Base-by-base conservation (phyloP, 1,284 basidiomycete species). In the Ceratobasidium papillatum region DNA sequence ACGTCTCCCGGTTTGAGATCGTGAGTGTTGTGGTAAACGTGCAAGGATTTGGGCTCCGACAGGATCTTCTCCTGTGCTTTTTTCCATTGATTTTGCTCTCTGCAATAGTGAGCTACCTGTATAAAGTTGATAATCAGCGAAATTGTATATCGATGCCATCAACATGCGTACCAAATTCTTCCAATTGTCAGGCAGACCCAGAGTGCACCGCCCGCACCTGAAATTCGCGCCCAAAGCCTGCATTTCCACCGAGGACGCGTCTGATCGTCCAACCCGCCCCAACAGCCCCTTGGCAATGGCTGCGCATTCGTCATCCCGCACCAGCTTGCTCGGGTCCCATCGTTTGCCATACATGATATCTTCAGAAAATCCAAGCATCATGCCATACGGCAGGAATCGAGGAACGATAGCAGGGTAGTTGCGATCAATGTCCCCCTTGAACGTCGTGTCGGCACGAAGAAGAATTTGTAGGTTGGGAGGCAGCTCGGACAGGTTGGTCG, bases 371-470 rank as follows among this genome's bases (percentile, higher is more conserved):
- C 25, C 14, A 51, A 22, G 47, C 5, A n/a, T n/a, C 19, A 17
- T 3, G 17, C 14, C 5, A 19, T 17, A 22, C 47, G n/a, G n/a
- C 25, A 9, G 11, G 38, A 19, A 11, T 4, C 22, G 58, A 58
- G 32, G 58, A 7, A 41, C 36, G 32, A 61, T 22, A n/a, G n/a
- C 34, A 22, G 58, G 36, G n/a, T 41, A 41, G n/a, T 22, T 4
- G 11, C 38, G 34, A 8, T 38, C 1, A 22, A 61, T n/a, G 19
- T 38, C n/a, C 1, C 22, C 22, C 19, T 49, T 34, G 66, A 71
- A 71, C 12, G 59, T 27, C 9, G 51, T 71, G 22, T 71, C 66
- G 30, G 66, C 66, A 27, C 66, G 66, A 14, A 71, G 32, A 3
- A 71, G 54, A 0, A 58, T 25, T 19, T 59, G 52, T 2, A 58